Conservation (phyloP, 2,329 filamentous ascomycete species). For the Stromatinia cepivora region DNA sequence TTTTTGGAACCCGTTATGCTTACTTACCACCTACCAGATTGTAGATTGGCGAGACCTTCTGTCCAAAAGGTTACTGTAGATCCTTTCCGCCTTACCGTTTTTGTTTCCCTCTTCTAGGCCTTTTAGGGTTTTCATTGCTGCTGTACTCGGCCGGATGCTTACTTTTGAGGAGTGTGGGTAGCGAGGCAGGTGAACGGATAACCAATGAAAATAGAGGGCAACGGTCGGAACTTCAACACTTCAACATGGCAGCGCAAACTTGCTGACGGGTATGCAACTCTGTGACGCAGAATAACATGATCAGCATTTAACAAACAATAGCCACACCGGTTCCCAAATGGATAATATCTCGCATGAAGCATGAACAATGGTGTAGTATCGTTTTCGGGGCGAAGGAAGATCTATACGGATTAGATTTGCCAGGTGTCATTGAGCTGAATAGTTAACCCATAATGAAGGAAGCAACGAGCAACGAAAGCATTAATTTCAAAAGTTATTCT, state of each 20-base stretch:
- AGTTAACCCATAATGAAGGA: constrained; percentile 19
- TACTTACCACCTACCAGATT: constrained; percentile 18
- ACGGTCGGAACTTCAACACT: constrained; percentile 15
- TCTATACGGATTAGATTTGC: constrained; percentile 6
- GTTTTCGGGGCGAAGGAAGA: not conserved
- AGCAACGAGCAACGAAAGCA: constrained; percentile 11
- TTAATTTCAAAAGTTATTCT: constrained; percentile 14
- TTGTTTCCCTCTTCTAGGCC: constrained; percentile 21
- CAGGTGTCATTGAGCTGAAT: constrained; percentile 17
- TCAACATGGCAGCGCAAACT: constrained; percentile 20
- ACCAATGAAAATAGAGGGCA: constrained; percentile 16
- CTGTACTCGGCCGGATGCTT: constrained; percentile 17
- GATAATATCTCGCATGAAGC: constrained; percentile 18
- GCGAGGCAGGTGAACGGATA: not conserved
- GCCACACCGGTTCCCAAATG: constrained; percentile 20
- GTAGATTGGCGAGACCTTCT: constrained; percentile 24
- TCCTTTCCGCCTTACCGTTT: constrained; percentile 25
- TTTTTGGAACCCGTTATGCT: constrained; percentile 22
- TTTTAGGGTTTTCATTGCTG: constrained; percentile 17
- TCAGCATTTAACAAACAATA: constrained; percentile 10
- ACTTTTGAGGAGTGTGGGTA: not conserved
- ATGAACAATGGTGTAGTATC: not conserved
- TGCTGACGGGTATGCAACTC: constrained; percentile 19
- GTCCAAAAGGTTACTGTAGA: constrained; percentile 18
- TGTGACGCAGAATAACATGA: constrained; percentile 11